Base-by-base conservation (phyloP, 2,329 filamentous ascomycete species). In the Sporothrix pseudoabietina region DNA sequence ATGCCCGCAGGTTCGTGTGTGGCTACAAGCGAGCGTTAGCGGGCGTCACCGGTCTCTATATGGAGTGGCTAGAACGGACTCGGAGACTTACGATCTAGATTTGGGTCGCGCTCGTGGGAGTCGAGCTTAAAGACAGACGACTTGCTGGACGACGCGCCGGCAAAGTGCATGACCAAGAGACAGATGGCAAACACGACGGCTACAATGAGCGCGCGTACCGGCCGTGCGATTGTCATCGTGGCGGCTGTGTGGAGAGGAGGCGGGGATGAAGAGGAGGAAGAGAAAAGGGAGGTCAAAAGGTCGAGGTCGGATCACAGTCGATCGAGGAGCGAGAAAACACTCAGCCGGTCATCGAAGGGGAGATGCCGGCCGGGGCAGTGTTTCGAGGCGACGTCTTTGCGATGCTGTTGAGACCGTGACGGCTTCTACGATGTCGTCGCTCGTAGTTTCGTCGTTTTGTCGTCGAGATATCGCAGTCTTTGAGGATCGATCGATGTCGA, bases 1-100 rank as follows among this genome's bases (percentile, higher is more conserved):
- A 88, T 85, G 71, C 93, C 94, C 76, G 91, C 88, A 30, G 95
- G 95, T 82, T 98, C 95, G 76, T 89, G 90, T 47, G 93, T 96
- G 61, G 89, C 94, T 97, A 79, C 74, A 75, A 14, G 55, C 16
- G 4, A 61, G 63, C 35, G 39, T 71, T 32, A 65, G 39, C 19
- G 16, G 9, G 14, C 0, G 22, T 4, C 7, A 69, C 4, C 8
- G 26, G 26, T 26, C 26, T 26, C 26, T 26, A 35, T 4, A 10
- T 7, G 4, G 8, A 30, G 26, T 26, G 26, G 26, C 26, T 26
- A 10, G 5, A 7, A 16, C 5, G 8, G 8, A n/a, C 22, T 55
- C 54, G 74, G 35, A 3, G 5, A 83, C 92, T 81, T 85, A 97
- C 94, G 90, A 82, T 98, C 94, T 79, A 94, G 81, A 79, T 95